These are phyloP conservation scores for Kodamaea neixiangensis DNA, from an alignment of 805 yeast genomes.

Conservation along the genomic window DNA sequence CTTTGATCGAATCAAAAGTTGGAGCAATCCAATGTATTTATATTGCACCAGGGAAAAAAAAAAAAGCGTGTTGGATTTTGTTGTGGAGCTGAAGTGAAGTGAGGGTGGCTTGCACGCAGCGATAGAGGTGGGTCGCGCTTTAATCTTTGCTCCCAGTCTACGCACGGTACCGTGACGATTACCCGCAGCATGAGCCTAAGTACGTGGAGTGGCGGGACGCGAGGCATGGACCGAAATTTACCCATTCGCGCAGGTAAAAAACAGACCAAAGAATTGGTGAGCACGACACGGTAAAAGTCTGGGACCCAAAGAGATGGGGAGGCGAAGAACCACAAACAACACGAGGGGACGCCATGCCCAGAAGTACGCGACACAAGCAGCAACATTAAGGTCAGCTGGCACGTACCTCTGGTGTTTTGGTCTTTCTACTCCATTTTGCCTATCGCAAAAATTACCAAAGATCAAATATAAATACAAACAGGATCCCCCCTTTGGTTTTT, in stretches of 20 bases:
- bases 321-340: not conserved
- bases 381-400: not conserved
- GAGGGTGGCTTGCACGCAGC: not conserved
- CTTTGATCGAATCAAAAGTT: slow-evolving; percentile 3
- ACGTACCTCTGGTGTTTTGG: not conserved
- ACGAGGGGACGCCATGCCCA: not conserved
- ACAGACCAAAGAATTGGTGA: not conserved
- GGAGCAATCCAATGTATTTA: slow-evolving; percentile 7
- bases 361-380: not conserved
- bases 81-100: too few relatives aligned
- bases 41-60: slow-evolving; percentile 3
- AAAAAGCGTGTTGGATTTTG: not conserved
- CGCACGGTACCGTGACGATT: not conserved
- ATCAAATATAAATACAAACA: slow-evolving; percentile 8
- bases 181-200: not conserved
- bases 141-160: not conserved
- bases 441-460: not conserved
- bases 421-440: not conserved
- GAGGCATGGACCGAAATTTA: not conserved
- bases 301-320: not conserved
- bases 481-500: slow-evolving; percentile 4
- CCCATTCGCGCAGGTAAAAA: not conserved
- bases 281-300: not conserved
- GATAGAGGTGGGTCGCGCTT: not conserved
- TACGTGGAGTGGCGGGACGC: not conserved